Conservation (phyloP, 148 eudicot genomes). For the Dianthus caryophyllus region DNA sequence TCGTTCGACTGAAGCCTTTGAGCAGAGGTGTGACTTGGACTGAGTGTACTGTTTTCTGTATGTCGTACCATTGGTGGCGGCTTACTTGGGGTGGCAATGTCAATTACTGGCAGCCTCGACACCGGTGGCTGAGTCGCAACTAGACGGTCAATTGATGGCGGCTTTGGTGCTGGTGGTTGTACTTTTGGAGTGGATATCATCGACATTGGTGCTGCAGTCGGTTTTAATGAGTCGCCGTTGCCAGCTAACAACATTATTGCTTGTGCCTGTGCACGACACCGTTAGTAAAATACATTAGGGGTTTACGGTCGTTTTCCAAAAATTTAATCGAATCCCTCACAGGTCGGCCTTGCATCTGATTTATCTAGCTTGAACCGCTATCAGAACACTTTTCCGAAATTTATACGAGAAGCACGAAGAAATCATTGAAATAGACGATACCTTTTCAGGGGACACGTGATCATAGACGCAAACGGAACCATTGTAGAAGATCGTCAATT, state of each 20-base stretch:
- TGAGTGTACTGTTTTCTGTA: neutral
- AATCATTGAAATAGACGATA: neutral
- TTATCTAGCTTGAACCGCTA: too few relatives aligned
- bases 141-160: neutral
- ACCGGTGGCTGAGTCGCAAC: neutral
- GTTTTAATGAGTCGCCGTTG: conserved; percentile 38
- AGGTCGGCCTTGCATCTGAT: too few relatives aligned
- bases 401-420: too few relatives aligned
- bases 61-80: neutral
- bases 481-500: conserved; percentile 68
- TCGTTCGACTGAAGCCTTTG: neutral
- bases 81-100: conserved; percentile 13
- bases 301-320: too few relatives aligned
- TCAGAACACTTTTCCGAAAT: too few relatives aligned
- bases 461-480: conserved; percentile 77
- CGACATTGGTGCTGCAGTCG: conserved; percentile 18
- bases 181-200: conserved; percentile 28
- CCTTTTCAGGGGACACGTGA: conserved; percentile 71
- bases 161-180: conserved; percentile 21
- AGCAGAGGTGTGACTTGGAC: neutral
- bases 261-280: conserved; percentile 49
- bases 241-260: conserved; percentile 86
- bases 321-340: too few relatives aligned
- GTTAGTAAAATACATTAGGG: conserved; percentile 4
- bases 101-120: conserved; percentile 15